phyloP scores from a whole-genome alignment of 2,329 filamentous ascomycete genomes.

The Neofusicoccum sp. region DNA sequence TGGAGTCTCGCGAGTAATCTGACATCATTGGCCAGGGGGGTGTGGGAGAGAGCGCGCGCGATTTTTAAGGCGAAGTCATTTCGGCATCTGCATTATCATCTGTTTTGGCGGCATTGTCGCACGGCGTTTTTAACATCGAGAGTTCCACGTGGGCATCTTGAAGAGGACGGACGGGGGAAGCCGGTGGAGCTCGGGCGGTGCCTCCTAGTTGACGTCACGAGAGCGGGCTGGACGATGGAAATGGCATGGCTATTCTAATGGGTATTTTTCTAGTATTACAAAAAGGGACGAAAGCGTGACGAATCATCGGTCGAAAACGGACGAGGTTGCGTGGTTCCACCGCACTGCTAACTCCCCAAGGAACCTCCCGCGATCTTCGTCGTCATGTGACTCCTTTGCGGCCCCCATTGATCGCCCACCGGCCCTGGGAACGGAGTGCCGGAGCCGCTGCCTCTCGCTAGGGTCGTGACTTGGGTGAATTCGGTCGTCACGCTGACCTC shows the following conservation, averaged over 20 bases:
- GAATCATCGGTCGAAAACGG: no score
- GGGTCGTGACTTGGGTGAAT: background rate
- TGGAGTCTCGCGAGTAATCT: background rate
- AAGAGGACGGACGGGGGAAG: no score
- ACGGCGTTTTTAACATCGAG: background rate
- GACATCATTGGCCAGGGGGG: background rate
- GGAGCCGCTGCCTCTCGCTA: background rate
- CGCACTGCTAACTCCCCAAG: background rate
- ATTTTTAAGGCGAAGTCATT: background rate
- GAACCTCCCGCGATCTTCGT: background rate
- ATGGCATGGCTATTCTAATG: no score
- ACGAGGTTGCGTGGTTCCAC: no score
- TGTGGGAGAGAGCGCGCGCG: background rate
- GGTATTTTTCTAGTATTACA: no score
- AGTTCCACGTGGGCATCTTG: background rate
- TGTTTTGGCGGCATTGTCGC: background rate
- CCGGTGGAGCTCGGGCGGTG: no score
- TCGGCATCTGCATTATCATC: background rate
- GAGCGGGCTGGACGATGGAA: no score
- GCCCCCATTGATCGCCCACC: background rate
- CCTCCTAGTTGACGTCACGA: no score
- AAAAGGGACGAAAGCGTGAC: no score
- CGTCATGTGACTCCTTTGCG: background rate
- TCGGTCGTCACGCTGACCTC: background rate
- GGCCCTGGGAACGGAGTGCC: background rate